Conservation (phyloP, 2,329 filamentous ascomycete species). For the Cordyceps fumosorosea region DNA sequence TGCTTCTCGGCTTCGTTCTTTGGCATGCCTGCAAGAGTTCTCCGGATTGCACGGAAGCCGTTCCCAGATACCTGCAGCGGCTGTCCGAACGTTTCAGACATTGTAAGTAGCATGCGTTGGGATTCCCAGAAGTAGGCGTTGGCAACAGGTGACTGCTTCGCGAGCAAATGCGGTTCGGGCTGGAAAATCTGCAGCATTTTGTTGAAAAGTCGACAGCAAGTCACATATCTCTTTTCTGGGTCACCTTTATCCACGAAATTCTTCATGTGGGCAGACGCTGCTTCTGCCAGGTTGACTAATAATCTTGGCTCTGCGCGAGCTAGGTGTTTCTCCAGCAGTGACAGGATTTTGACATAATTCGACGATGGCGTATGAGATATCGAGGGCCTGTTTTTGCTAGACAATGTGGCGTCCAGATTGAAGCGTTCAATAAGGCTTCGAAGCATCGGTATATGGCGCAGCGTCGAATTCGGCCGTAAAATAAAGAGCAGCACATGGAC, state of each 20-base stretch:
- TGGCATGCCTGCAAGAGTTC: constrained; percentile 45
- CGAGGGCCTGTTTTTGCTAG: not conserved
- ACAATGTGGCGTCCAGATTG: not conserved
- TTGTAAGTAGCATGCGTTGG: constrained; percentile 45
- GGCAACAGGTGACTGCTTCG: constrained; percentile 20
- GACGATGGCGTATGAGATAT: constrained; percentile 16
- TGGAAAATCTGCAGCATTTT: constrained; percentile 21
- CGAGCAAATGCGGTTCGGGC: constrained; percentile 19
- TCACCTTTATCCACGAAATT: constrained; percentile 14
- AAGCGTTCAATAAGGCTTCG: constrained; percentile 23
- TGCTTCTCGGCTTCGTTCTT: constrained; percentile 46
- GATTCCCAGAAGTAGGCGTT: constrained; percentile 45
- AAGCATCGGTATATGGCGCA: constrained; percentile 21
- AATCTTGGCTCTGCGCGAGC: constrained; percentile 28
- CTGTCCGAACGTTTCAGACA: constrained; percentile 41
- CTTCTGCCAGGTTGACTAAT: constrained; percentile 24
- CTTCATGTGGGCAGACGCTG: constrained; percentile 23
- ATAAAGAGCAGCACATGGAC: constrained; percentile 26
- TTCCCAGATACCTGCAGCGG: constrained; percentile 43
- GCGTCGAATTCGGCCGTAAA: constrained; percentile 20
- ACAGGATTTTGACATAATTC: constrained; percentile 21
- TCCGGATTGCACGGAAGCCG: constrained; percentile 49
- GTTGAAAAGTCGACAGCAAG: constrained; percentile 28
- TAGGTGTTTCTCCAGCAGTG: constrained; percentile 25
- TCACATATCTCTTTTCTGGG: constrained; percentile 19